These are phyloP conservation scores for Prunus kanzakura DNA, from an alignment of 306 rosid species.

Conservation along the genomic window DNA sequence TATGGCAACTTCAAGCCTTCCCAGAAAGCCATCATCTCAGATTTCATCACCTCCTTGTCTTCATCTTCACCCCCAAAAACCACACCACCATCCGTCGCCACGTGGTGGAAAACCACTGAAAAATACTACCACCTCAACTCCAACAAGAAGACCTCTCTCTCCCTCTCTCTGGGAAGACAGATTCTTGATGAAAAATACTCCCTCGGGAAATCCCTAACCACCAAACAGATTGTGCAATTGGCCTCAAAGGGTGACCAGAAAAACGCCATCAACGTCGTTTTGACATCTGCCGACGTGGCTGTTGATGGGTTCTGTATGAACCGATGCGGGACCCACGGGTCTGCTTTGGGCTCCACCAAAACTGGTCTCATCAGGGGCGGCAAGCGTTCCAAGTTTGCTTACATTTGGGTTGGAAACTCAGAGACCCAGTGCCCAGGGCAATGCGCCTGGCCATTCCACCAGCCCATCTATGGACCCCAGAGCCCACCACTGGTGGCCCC, in stretches of 20 bases:
- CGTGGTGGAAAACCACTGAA: conserved; percentile 86
- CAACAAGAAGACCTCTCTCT: conserved; percentile 34
- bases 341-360: conserved; percentile 12
- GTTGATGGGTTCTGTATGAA: conserved; percentile 67
- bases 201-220: conserved; percentile 59
- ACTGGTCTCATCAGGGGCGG: conserved; percentile 23
- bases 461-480: conserved; percentile 68
- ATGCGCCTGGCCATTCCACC: conserved; percentile 76
- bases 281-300: conserved; percentile 64
- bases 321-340: conserved; percentile 81
- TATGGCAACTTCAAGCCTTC: conserved; percentile 76
- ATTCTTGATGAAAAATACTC: conserved; percentile 55
- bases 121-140: conserved; percentile 57
- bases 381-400: conserved; percentile 53
- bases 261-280: conserved; percentile 64
- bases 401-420: conserved; percentile 78
- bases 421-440: conserved; percentile 73
- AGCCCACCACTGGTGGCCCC: conserved; percentile 50
- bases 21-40: conserved; percentile 67
- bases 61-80: conserved; percentile 10
- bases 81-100: conserved; percentile 56
- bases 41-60: conserved; percentile 59
- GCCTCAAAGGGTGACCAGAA: conserved; percentile 61
- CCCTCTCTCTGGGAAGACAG: conserved; percentile 46
- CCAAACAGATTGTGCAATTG: conserved; percentile 40